phyloP scores from a whole-genome alignment of 306 rosid species.

The Prunus mira region DNA sequence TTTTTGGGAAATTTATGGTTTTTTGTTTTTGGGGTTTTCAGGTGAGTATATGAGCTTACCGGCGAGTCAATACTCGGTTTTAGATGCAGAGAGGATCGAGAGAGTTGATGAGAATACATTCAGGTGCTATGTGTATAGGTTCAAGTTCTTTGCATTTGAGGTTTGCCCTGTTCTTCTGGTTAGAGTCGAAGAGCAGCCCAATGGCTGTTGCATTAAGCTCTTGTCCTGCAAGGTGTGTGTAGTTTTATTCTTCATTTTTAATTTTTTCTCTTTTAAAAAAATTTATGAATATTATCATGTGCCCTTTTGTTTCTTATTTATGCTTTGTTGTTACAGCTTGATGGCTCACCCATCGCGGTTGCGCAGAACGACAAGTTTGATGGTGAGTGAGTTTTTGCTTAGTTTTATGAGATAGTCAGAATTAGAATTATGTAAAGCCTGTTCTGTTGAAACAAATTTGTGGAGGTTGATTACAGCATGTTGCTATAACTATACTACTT shows the following conservation, averaged over 20 bases:
- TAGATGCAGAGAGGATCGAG: slow-evolving; percentile 97
- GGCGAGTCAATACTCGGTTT: slow-evolving; percentile 93
- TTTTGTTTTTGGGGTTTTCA: slow-evolving; percentile 25
- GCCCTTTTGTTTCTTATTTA: slow-evolving; percentile 17
- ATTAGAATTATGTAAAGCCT: neutral
- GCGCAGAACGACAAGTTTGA: slow-evolving; percentile 91
- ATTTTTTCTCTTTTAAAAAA: too few species aligned
- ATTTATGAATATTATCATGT: neutral
- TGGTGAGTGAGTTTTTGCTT: slow-evolving; percentile 40
- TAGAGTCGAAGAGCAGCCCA: slow-evolving; percentile 73
- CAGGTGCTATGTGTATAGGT: slow-evolving; percentile 75
- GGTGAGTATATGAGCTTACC: slow-evolving; percentile 92
- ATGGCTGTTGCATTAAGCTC: slow-evolving; percentile 85
- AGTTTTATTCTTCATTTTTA: neutral
- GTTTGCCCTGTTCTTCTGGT: slow-evolving; percentile 89
- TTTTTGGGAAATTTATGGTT: neutral
- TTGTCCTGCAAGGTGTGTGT: slow-evolving; percentile 85
- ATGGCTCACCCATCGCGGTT: slow-evolving; percentile 81
- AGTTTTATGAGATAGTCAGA: neutral
- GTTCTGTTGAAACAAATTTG: neutral
- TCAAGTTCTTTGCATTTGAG: slow-evolving; percentile 83
- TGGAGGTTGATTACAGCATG: neutral
- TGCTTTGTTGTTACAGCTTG: slow-evolving; percentile 51
- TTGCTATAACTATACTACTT: neutral
- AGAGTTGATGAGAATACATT: slow-evolving; percentile 80